Conservation (phyloP, 75 land plant species). For the Picea sitchensis region DNA sequence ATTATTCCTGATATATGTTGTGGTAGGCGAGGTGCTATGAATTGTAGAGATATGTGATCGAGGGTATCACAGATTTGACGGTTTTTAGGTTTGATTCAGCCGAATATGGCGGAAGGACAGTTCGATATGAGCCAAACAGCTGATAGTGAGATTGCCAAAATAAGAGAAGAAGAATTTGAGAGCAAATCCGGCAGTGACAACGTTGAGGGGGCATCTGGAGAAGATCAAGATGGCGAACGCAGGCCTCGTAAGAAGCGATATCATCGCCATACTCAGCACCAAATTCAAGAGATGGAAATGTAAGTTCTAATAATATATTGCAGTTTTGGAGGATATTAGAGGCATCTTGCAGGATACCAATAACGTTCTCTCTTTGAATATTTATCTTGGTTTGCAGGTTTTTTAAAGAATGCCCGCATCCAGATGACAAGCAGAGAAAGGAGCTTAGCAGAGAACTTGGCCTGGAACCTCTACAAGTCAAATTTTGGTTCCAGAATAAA, state of each 20-base stretch:
- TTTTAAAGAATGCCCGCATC: conserved; percentile 88
- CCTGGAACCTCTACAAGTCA: conserved; percentile 73
- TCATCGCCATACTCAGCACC: conserved; percentile 89
- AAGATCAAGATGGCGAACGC: conserved; percentile 62
- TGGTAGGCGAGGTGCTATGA: too few relatives aligned
- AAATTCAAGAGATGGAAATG: conserved; percentile 97
- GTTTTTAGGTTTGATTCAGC: conserved; percentile 9
- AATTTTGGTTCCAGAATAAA: conserved; percentile 82
- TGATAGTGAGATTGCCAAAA: conserved; percentile 19
- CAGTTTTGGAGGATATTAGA: not conserved
- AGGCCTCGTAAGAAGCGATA: conserved; percentile 77
- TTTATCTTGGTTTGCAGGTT: conserved; percentile 23
- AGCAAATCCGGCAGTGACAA: conserved; percentile 79
- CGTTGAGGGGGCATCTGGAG: conserved; percentile 63
- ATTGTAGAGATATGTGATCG: not conserved
- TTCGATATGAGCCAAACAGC: not conserved
- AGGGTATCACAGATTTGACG: not conserved
- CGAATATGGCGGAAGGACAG: conserved; percentile 26
- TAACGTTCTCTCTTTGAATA: too few relatives aligned
- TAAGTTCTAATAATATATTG: conserved; percentile 12
- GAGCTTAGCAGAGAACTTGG: conserved; percentile 65
- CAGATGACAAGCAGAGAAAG: conserved; percentile 79
- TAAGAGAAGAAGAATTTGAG: conserved; percentile 55
- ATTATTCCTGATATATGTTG: too few relatives aligned
- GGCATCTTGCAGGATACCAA: too few relatives aligned